Base-by-base conservation (phyloP, 148 eudicot species). In the Chenopodium suecicum region DNA sequence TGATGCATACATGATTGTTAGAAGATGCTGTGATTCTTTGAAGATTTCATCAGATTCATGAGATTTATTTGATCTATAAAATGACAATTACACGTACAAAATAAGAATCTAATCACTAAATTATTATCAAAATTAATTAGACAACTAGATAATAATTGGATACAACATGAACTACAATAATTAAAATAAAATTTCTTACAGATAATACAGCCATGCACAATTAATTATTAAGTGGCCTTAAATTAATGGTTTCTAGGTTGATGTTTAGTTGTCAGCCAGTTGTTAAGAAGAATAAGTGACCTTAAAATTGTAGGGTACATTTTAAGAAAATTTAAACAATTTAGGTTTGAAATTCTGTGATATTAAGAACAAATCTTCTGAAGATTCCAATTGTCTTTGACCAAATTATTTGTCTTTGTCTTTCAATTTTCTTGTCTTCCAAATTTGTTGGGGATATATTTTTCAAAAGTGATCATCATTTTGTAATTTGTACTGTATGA, bases 321-420 rank as follows among this genome's bases (percentile, higher is more conserved):
- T 41, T 7, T 41, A 41, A 41, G 44, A 41, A 41, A 41, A 41
- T 6, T 6, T 41, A 41, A 41, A 48, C 52, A 48, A 48, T 48
- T 0, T 41, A 41, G 52, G 52, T 48, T 48, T 48, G 52, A 48
- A 48, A 48, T 48, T 48, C 52, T 48, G 16, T 54, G 17, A 54
- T 4, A 54, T 54, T 16, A 13, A 31, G 17, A 70, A 50, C 68
- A 63, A 81, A 41, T 41, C 44, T 41, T 46, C 8, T 12, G 19
- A 82, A 82, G 70, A 68, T 82, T 76, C 84, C 80, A 76, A 69
- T 8, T 82, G 37, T 75, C 25, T 62, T 22, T n/a, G 17, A 68
- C 74, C 44, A 41, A 41, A 41, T 41, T 41, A 41, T 41, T 41
- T 41, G 44, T 41, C 44, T 34, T 75, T 75, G 54, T 54, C 31